A percentile compares a stretch with the other conserved stretches of the same genome.
These are phyloP conservation scores for Lotus japonicus DNA, from an alignment of 306 rosid genomes.

Conservation along the genomic window DNA sequence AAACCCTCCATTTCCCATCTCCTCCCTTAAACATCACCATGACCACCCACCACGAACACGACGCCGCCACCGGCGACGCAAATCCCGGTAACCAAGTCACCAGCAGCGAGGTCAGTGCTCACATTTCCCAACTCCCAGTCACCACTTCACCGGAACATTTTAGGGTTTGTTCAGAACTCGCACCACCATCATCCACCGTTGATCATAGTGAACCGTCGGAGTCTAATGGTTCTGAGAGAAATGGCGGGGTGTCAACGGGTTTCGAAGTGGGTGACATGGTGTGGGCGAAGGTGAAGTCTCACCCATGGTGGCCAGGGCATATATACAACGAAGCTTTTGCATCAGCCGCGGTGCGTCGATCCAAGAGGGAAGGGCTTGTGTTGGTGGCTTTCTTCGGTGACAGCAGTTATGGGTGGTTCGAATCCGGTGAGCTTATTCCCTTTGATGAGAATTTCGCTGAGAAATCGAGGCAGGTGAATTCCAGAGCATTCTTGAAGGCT, in stretches of 20 bases:
- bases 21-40: constrained; percentile 20
- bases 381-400: constrained; percentile 95
- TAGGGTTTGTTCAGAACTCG: constrained; percentile 32
- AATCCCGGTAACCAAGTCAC: constrained; percentile 24
- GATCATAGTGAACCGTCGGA: constrained; percentile 23
- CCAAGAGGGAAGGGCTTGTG: constrained; percentile 60
- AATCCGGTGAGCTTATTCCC: constrained; percentile 65
- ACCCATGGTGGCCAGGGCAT: constrained; percentile 99
- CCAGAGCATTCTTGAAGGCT: constrained; percentile 60
- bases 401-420: constrained; percentile 94
- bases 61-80: constrained; percentile 8
- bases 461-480: constrained; percentile 61
- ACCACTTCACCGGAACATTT: constrained; percentile 21
- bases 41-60: constrained; percentile 27
- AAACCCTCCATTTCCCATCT: background rate
- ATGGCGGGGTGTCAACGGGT: constrained; percentile 20
- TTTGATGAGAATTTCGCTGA: constrained; percentile 63
- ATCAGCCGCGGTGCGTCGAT: constrained; percentile 54
- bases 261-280: constrained; percentile 86
- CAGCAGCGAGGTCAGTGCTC: constrained; percentile 24
- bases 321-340: constrained; percentile 71
- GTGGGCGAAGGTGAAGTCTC: constrained; percentile 97
- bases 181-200: constrained; percentile 1
- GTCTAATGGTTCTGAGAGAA: constrained; percentile 58
- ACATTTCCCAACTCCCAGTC: constrained; percentile 18